Evolutionary conservation across 208 protist genomes (phyloP), one percentile per base, ranked within the genome.

Genomic region (Trypanosoma lewisi): DNA sequence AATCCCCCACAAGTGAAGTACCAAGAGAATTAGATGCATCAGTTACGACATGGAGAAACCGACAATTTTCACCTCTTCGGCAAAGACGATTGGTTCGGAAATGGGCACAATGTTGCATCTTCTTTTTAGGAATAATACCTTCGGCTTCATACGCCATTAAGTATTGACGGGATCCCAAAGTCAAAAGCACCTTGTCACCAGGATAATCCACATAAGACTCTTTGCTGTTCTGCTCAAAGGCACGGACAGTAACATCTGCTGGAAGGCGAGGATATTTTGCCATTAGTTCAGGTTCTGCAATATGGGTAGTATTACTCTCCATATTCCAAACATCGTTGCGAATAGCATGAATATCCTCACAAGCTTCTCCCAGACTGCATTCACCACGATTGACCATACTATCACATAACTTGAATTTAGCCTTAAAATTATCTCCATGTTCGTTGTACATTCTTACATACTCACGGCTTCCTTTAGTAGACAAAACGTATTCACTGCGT

Each of bases 51-150:
- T 93, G 86, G 19, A 93, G 57, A 48, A 93, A 93, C 61, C 77
- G 75, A 66, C 86, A 93, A 57, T 77, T 77, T 49, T 81, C 76
- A 28, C 86, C 86, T 64, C 87, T 72, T 62, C 86, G 86, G 70
- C 86, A 93, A 54, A 93, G 51, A 66, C 79, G 73, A 69, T 93
- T 89, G 12, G 73, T 82, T 21, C 82, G 78, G 61, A 93, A 93
- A 71, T 93, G 86, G 6, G 83, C 82, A 52, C 86, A 93, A 67
- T 93, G 86, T 67, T 93, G 86, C 82, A 93, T 89, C 63, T 85
- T 89, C 39, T 82, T 73, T 28, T 65, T 59, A 8, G 80, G 78
- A 42, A 77, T 63, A 5, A 37, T 64, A 28, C 76, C 72, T 14
- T 61, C 67, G 30, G 66, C 63, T 12, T 58, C 57, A 60, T 72